phyloP scores from a whole-genome alignment of 1,139 yeast genomes.

The Hansenula sp. region DNA sequence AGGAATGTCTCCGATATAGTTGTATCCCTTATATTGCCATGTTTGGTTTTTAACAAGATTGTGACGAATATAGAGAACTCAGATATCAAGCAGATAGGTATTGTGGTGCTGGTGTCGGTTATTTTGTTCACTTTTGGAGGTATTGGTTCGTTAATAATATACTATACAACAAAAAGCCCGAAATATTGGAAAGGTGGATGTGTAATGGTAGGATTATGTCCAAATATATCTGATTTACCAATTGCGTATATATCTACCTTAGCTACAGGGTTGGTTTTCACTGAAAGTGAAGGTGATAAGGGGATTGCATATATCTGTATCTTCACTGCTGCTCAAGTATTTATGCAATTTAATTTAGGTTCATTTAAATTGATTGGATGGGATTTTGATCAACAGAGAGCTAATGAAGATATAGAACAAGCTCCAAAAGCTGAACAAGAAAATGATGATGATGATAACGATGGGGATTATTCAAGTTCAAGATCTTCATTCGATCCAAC shows the following conservation, averaged over 20 bases:
- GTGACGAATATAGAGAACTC: constrained; percentile 66
- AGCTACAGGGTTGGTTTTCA: constrained; percentile 60
- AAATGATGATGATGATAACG: not conserved
- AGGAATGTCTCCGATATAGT: constrained; percentile 68
- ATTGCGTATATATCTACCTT: constrained; percentile 86
- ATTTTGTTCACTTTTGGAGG: constrained; percentile 15
- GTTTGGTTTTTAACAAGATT: constrained; percentile 74
- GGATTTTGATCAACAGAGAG: constrained; percentile 43
- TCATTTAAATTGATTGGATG: constrained; percentile 64
- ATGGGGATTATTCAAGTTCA: not conserved
- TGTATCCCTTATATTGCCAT: constrained; percentile 70
- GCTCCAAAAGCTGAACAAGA: not conserved
- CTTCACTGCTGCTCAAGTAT: constrained; percentile 65
- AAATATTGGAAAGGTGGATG: constrained; percentile 81
- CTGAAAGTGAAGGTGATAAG: constrained; percentile 54
- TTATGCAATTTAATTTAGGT: constrained; percentile 75
- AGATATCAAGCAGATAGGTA: constrained; percentile 76
- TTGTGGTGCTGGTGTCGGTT: constrained; percentile 32
- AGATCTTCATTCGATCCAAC: not conserved
- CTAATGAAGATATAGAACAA: constrained; percentile 3
- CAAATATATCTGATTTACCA: constrained; percentile 79
- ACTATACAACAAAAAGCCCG: constrained; percentile 35
- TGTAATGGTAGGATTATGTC: constrained; percentile 73
- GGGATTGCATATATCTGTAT: constrained; percentile 89
- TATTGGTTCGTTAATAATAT: constrained; percentile 11